Conservation (phyloP, 495 filamentous ascomycete genomes). For the Aspergillus steynii region DNA sequence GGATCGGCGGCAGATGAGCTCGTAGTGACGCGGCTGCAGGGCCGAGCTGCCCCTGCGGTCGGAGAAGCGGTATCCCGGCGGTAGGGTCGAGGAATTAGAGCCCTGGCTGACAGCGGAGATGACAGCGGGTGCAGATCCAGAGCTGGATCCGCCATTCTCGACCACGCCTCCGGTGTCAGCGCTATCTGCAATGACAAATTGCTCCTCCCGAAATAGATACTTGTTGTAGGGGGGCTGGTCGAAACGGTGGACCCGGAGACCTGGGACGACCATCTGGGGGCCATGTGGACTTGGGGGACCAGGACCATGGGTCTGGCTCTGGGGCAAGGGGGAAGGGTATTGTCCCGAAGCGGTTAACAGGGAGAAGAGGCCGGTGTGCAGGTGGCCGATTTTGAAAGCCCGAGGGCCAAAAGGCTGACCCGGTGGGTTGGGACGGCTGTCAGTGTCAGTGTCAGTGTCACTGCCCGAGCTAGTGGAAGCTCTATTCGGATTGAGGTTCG, state of each 20-base stretch:
- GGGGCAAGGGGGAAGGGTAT: neutral
- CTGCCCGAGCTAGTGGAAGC: too few relatives aligned
- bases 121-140: neutral
- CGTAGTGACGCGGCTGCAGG: constrained; percentile 29
- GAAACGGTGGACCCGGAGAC: constrained; percentile 35
- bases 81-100: constrained; percentile 15
- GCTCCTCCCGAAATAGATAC: constrained; percentile 28
- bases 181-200: constrained; percentile 14
- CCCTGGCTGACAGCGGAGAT: neutral
- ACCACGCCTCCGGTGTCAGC: neutral
- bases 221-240: constrained; percentile 38
- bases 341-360: constrained; percentile 22
- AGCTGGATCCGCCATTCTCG: neutral
- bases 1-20: constrained; percentile 41
- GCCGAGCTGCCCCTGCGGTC: constrained; percentile 25
- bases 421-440: constrained; percentile 24
- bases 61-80: constrained; percentile 32
- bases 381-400: constrained; percentile 36
- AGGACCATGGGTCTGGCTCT: neutral
- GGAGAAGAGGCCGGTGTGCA: constrained; percentile 34
- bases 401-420: constrained; percentile 9
- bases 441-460: neutral
- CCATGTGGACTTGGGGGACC: neutral
- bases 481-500: neutral
- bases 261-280: constrained; percentile 5